Evolutionary conservation across 2,329 filamentous ascomycete species (phyloP).

Genomic region (Colletotrichum sp.): DNA sequence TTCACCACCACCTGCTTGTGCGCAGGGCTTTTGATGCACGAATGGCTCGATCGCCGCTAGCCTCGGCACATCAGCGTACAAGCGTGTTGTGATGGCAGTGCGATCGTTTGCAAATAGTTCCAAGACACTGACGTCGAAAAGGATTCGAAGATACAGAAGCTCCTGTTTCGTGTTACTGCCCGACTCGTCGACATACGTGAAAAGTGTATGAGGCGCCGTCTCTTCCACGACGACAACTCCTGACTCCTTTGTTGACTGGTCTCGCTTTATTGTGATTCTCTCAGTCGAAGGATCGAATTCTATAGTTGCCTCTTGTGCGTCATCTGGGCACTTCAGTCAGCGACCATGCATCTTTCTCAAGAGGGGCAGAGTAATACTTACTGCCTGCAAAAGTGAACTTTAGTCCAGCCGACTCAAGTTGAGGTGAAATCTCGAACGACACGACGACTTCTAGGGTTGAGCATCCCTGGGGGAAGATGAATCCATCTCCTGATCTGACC

Average conservation of each 20-base stretch:
- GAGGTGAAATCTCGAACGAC: not conserved
- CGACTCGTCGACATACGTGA: not conserved
- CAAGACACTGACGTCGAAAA: not conserved
- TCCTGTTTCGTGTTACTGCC: not conserved
- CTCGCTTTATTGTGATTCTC: not conserved
- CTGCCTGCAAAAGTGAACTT: not conserved
- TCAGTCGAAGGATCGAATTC: not conserved
- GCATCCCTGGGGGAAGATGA: not conserved
- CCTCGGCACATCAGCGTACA: not conserved
- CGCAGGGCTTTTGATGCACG: too few relatives aligned
- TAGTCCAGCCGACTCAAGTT: not conserved
- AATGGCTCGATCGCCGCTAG: not conserved
- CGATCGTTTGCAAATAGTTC: not conserved
- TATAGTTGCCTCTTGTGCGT: not conserved
- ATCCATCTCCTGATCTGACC: not conserved
- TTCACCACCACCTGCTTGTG: too few relatives aligned
- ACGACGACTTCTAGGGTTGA: not conserved
- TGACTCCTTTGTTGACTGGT: not conserved
- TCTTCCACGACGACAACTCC: not conserved
- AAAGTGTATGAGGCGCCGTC: not conserved
- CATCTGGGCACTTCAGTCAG: fast-evolving
- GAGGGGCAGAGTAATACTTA: not conserved
- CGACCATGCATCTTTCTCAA: fast-evolving
- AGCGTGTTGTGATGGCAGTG: not conserved
- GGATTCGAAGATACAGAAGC: not conserved